Evolutionary conservation across 805 yeast genomes (phyloP).

Genomic region (Yarrowia alimentaria): DNA sequence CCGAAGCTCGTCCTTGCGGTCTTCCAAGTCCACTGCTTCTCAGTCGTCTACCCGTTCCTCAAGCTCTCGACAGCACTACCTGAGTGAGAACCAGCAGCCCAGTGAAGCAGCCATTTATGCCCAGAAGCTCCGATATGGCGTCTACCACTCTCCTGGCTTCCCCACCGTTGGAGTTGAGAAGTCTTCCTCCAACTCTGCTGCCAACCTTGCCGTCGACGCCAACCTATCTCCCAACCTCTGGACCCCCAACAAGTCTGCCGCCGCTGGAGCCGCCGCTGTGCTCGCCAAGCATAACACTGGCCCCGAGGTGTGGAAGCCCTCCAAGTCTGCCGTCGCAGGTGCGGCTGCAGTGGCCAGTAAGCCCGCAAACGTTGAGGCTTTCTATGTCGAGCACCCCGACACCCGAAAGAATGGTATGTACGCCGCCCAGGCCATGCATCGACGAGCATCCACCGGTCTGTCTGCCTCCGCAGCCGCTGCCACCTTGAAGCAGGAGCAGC

Average conservation of each 20-base stretch:
- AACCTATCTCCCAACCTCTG: conserved; percentile 41
- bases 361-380: conserved; percentile 27
- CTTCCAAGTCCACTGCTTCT: conserved; percentile 24
- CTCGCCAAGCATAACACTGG: conserved; percentile 39
- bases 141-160: conserved; percentile 40
- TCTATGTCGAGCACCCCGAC: conserved; percentile 28
- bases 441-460: conserved; percentile 30
- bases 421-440: conserved; percentile 25
- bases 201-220: conserved; percentile 38
- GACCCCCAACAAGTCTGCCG: conserved; percentile 36
- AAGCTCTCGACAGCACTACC: conserved; percentile 25
- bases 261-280: conserved; percentile 42
- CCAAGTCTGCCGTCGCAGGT: conserved; percentile 29
- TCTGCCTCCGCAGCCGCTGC: conserved; percentile 39
- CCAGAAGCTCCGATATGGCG: conserved; percentile 40
- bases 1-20: conserved; percentile 21
- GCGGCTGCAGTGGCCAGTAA: conserved; percentile 19
- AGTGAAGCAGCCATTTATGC: conserved; percentile 33
- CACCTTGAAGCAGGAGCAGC: conserved; percentile 25
- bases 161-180: conserved; percentile 42
- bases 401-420: conserved; percentile 27
- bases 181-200: conserved; percentile 38
- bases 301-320: conserved; percentile 41
- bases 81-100: conserved; percentile 24
- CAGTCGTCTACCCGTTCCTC: conserved; percentile 21